Conservation (phyloP, 1,284 basidiomycete species). For the Kwoniella shivajii region DNA sequence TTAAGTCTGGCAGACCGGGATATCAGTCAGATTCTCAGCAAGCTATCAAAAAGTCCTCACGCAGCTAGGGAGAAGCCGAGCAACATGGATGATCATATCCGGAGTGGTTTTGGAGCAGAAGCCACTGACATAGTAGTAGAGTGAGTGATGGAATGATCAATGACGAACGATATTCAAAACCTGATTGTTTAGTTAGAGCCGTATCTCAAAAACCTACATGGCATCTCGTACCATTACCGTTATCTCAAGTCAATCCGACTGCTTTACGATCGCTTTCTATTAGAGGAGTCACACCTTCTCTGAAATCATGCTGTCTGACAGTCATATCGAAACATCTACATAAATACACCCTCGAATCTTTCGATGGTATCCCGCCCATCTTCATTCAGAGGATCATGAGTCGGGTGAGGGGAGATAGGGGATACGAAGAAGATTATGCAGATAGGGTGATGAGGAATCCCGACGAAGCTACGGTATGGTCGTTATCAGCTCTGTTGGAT, state of each 20-base stretch:
- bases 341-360: slow-evolving; percentile 20
- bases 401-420: slow-evolving; percentile 31
- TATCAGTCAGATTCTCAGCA: too few relatives aligned
- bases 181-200: too few relatives aligned
- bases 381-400: slow-evolving; percentile 28
- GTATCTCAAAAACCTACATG: slow-evolving; percentile 28
- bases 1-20: too few relatives aligned
- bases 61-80: too few relatives aligned
- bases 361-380: slow-evolving; percentile 21
- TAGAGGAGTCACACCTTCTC: slow-evolving; percentile 18
- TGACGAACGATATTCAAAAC: too few relatives aligned
- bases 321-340: slow-evolving; percentile 39
- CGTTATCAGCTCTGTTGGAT: slow-evolving; percentile 27
- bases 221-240: slow-evolving; percentile 38
- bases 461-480: slow-evolving; percentile 47
- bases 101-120: too few relatives aligned
- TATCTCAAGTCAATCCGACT: slow-evolving; percentile 26
- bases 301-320: slow-evolving; percentile 32
- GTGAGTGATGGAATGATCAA: too few relatives aligned
- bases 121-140: too few relatives aligned
- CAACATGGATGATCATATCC: too few relatives aligned
- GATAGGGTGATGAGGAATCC: slow-evolving; percentile 16
- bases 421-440: slow-evolving; percentile 21
- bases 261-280: not conserved
- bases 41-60: too few relatives aligned